phyloP scores from a whole-genome alignment of 2,329 filamentous ascomycete genomes.

The Moelleriella libera region DNA sequence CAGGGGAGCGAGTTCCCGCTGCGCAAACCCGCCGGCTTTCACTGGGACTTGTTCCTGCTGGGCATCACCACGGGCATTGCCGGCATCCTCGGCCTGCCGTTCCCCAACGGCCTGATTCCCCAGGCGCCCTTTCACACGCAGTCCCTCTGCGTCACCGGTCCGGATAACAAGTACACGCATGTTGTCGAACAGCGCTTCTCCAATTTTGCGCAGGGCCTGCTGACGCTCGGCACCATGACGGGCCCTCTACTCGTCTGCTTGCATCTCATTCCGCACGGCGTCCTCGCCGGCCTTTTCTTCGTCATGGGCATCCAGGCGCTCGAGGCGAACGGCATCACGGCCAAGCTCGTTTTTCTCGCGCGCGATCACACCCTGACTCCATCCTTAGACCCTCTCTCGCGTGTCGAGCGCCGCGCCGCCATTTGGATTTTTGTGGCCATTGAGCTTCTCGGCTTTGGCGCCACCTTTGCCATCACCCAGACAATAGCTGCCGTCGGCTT shows the following conservation, averaged over 20 bases:
- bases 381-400: constrained; percentile 38
- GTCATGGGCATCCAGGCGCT: constrained; percentile 74
- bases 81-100: constrained; percentile 63
- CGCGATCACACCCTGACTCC: constrained; percentile 43
- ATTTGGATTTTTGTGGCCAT: constrained; percentile 59
- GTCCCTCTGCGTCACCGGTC: constrained; percentile 57
- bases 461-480: constrained; percentile 72
- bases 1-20: constrained; percentile 75
- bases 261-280: constrained; percentile 65
- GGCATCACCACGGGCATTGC: constrained; percentile 65
- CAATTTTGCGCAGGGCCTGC: constrained; percentile 63
- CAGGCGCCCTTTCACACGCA: constrained; percentile 75
- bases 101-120: constrained; percentile 72
- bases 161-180: constrained; percentile 36
- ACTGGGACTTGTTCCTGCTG: constrained; percentile 74
- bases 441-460: constrained; percentile 57
- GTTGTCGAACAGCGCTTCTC: constrained; percentile 69
- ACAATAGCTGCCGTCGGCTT: constrained; percentile 74
- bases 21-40: constrained; percentile 68
- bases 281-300: constrained; percentile 71
- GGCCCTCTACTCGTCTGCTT: constrained; percentile 60
- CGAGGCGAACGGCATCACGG: constrained; percentile 61
- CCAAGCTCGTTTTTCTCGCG: constrained; percentile 56
- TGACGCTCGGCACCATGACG: constrained; percentile 68
- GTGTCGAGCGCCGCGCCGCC: constrained; percentile 46